These are phyloP conservation scores for Hanseniaspora clermontiae DNA, from an alignment of 805 yeast genomes.

Conservation along the genomic window DNA sequence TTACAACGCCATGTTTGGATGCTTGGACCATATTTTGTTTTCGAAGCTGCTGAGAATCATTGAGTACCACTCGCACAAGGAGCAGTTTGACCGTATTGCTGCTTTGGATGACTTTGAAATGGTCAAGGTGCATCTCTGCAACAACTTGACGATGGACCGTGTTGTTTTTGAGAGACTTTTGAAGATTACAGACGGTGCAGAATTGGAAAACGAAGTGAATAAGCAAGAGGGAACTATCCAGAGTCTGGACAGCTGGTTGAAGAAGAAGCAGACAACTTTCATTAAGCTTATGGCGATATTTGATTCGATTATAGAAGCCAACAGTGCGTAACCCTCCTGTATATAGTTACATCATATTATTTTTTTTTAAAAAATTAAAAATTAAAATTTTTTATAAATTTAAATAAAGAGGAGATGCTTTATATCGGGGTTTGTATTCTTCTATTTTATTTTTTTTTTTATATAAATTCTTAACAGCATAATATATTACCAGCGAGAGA, in stretches of 20 bases:
- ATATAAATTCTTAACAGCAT: no score
- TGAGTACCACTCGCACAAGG: not conserved
- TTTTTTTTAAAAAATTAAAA: no score
- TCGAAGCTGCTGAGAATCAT: not conserved
- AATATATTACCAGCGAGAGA: no score
- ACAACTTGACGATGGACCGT: not conserved
- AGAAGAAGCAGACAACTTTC: not conserved
- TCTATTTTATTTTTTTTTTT: no score
- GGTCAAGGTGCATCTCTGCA: not conserved
- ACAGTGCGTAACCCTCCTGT: not conserved
- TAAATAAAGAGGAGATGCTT: no score
- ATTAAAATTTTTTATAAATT: no score
- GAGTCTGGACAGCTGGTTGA: not conserved
- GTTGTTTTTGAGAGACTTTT: not conserved
- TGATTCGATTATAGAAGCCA: not conserved
- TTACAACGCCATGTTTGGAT: conserved; percentile 1
- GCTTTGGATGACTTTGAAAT: not conserved
- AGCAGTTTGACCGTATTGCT: not conserved
- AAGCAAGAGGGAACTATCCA: not conserved
- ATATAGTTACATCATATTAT: no score
- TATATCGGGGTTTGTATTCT: no score
- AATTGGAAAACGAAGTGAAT: not conserved
- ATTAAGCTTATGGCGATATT: not conserved
- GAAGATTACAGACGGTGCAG: not conserved
- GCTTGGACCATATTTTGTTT: not conserved